Evolutionary conservation across 2,329 filamentous ascomycete species (phyloP).

Genomic region (Tolypocladium sp.): DNA sequence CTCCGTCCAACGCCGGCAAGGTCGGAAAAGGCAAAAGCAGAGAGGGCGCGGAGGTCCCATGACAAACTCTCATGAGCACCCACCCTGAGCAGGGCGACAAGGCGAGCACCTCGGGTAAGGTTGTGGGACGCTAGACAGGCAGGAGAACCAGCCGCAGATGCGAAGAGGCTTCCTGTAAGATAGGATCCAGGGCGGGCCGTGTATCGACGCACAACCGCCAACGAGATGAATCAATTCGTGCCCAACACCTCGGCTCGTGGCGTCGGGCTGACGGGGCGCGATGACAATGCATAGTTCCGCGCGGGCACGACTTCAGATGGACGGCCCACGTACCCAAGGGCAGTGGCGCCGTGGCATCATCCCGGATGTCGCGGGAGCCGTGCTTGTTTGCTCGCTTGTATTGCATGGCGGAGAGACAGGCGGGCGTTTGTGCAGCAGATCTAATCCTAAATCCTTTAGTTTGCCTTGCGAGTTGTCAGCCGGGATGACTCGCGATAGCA

Average conservation of each 20-base stretch:
- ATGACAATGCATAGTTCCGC: neutral
- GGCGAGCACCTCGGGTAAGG: neutral
- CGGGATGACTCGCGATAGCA: neutral
- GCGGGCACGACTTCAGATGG: neutral
- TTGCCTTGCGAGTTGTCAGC: neutral
- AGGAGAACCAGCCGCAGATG: neutral
- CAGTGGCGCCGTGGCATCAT: neutral
- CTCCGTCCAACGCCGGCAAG: neutral
- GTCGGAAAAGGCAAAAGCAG: neutral
- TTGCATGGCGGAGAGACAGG: neutral
- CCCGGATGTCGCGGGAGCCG: neutral
- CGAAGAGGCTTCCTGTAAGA: neutral
- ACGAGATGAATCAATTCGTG: neutral
- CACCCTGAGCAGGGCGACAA: neutral
- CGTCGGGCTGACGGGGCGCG: neutral
- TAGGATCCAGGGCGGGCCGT: neutral
- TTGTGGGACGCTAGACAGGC: neutral
- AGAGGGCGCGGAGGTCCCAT: neutral
- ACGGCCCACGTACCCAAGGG: neutral
- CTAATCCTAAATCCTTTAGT: too few relatives aligned
- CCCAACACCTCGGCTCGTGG: neutral
- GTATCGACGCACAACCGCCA: neutral
- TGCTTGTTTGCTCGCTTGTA: neutral
- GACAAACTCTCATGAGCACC: neutral
- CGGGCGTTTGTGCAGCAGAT: neutral